Conservation (phyloP, 768 basidiomycete genomes). For the Chlorophyllum brunneum region DNA sequence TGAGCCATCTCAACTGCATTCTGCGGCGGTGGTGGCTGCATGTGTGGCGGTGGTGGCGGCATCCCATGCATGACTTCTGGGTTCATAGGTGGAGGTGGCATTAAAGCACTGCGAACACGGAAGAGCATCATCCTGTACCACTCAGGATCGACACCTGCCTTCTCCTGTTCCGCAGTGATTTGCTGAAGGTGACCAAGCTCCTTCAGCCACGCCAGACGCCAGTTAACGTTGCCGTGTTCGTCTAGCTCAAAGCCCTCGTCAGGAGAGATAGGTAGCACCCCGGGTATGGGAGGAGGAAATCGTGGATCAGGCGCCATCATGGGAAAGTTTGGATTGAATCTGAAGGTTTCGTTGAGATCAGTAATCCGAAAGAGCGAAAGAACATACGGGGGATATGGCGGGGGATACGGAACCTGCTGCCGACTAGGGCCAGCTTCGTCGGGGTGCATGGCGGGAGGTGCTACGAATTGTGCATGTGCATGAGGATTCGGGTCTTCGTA, state of each 20-base stretch:
- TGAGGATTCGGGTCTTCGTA: slow-evolving; percentile 51
- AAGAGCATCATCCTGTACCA: slow-evolving; percentile 87
- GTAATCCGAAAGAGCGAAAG: slow-evolving; percentile 5
- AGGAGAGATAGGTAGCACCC: slow-evolving; percentile 54
- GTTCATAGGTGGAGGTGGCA: slow-evolving; percentile 52
- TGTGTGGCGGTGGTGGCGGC: slow-evolving; percentile 32
- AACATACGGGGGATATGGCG: slow-evolving; percentile 59
- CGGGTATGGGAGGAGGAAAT: slow-evolving; percentile 49
- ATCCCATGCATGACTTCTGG: slow-evolving; percentile 49
- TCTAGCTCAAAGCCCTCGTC: slow-evolving; percentile 70
- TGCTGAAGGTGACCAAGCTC: slow-evolving; percentile 74
- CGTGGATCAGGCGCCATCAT: slow-evolving; percentile 60
- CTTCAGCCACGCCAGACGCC: slow-evolving; percentile 77
- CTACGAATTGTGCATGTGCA: slow-evolving; percentile 42
- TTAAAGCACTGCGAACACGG: slow-evolving; percentile 69
- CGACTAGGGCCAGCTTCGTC: slow-evolving; percentile 61
- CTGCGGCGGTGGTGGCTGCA: slow-evolving; percentile 35
- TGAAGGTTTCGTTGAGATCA: slow-evolving; percentile 24
- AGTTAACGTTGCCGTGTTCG: slow-evolving; percentile 76
- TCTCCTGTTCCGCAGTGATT: slow-evolving; percentile 79
- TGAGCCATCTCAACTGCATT: slow-evolving; percentile 37
- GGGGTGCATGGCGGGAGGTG: slow-evolving; percentile 50
- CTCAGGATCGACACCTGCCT: slow-evolving; percentile 73
- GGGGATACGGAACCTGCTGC: slow-evolving; percentile 53
- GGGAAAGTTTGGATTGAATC: slow-evolving; percentile 73